A percentile compares a stretch with the other conserved stretches of the same genome.
Evolutionary conservation across 2,329 filamentous ascomycete species (phyloP).

Genomic region (Knoxdaviesia capensis): DNA sequence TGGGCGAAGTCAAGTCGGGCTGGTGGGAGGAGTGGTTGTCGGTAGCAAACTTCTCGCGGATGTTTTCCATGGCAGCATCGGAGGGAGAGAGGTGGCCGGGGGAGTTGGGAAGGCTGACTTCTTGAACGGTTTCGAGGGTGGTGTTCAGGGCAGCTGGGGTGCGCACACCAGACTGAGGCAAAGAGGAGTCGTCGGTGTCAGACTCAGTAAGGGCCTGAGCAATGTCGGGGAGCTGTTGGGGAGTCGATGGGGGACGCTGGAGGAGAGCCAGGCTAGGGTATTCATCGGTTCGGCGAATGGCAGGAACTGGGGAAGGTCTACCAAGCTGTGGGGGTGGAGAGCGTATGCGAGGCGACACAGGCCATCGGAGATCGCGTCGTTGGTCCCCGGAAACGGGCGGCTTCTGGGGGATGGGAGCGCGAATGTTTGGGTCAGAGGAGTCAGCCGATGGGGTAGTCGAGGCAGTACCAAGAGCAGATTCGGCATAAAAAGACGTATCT

Average conservation of each 20-base stretch:
- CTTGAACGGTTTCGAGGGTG: slow-evolving; percentile 76
- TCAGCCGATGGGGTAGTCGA: slow-evolving; percentile 7
- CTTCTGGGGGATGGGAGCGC: slow-evolving; percentile 37
- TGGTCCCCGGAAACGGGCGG: slow-evolving; percentile 2
- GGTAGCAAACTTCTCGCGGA: slow-evolving; percentile 23
- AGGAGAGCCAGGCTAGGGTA: slow-evolving; percentile 21
- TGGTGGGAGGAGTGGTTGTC: not conserved
- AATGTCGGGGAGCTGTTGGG: slow-evolving; percentile 24
- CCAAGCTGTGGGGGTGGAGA: slow-evolving; percentile 47
- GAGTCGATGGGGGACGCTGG: slow-evolving; percentile 28
- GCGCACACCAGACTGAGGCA: slow-evolving; percentile 29
- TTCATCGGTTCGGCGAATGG: slow-evolving; percentile 24
- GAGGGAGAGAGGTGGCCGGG: slow-evolving; percentile 24
- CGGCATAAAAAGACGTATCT: too few species aligned
- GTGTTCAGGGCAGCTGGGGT: slow-evolving; percentile 36
- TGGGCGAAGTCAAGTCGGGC: too few species aligned
- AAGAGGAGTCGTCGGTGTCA: slow-evolving; percentile 28
- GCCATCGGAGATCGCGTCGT: slow-evolving; percentile 42
- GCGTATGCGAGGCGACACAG: slow-evolving; percentile 55
- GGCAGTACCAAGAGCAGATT: too few species aligned
- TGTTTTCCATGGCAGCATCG: slow-evolving; percentile 27
- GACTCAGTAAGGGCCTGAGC: slow-evolving; percentile 11
- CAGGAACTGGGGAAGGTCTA: slow-evolving; percentile 20
- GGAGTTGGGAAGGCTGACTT: slow-evolving; percentile 61
- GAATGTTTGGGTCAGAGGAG: slow-evolving; percentile 37